Percentiles rank a stretch among this genome's conserved stretches.
These are phyloP conservation scores for Candida sanyaensis DNA, from an alignment of 1,139 yeast species.

Conservation along the genomic window DNA sequence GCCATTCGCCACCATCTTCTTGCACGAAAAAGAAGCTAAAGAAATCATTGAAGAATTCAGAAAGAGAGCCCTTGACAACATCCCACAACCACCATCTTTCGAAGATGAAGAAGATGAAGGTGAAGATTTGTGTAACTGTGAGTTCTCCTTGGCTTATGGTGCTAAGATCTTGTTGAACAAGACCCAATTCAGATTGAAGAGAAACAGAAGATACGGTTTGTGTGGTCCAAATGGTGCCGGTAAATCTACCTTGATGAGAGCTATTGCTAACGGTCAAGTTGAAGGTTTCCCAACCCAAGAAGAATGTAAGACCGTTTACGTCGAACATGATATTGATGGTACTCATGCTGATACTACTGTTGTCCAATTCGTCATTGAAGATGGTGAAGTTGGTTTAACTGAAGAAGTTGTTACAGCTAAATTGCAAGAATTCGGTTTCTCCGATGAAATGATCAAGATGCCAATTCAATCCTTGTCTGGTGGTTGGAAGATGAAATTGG, in stretches of 20 bases:
- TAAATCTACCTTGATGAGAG: conserved; percentile 99
- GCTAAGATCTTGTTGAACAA: conserved; percentile 99
- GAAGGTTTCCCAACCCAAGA: conserved; percentile 99
- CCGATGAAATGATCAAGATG: conserved; percentile 88
- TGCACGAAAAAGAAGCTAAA: conserved; percentile 91
- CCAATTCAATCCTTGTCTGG: conserved; percentile 97
- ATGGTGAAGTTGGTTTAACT: conserved; percentile 80
- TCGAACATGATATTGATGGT: conserved; percentile 99
- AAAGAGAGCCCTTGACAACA: conserved; percentile 95
- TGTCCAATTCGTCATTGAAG: conserved; percentile 80
- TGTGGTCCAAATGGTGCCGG: conserved; percentile 99
- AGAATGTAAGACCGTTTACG: conserved; percentile 98
- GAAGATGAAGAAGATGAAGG: conserved; percentile 99
- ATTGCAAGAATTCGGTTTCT: conserved; percentile 87
- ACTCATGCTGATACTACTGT: conserved; percentile 95
- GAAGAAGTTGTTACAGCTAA: conserved; percentile 67
- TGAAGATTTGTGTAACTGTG: conserved; percentile 99
- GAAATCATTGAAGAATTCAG: conserved; percentile 92
- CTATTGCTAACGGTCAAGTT: conserved; percentile 99
- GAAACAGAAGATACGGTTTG: conserved; percentile 99
- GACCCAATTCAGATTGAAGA: conserved; percentile 98
- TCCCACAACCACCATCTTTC: conserved; percentile 92
- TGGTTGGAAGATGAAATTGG: conserved; percentile 99
- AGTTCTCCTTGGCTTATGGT: conserved; percentile 99
- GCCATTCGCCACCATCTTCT: conserved; percentile 94